Percentiles rank a stretch among this genome's conserved stretches.
phyloP scores from a whole-genome alignment of 768 basidiomycete genomes.

The Lactarius sanguifluus region DNA sequence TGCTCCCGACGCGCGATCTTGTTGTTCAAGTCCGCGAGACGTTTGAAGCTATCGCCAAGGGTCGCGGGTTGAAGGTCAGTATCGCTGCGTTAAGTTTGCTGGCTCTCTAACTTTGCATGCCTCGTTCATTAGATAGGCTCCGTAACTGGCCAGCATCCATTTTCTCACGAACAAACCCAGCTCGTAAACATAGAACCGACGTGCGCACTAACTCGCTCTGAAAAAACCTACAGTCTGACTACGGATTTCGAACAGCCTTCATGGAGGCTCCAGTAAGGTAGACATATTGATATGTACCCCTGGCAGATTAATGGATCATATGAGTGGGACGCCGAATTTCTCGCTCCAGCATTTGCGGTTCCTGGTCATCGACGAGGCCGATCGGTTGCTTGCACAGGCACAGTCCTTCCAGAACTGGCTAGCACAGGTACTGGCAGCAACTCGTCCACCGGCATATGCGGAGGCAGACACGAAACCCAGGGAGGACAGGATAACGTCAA shows the following conservation, averaged over 20 bases:
- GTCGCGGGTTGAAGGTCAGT: constrained; percentile 80
- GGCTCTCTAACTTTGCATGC: not conserved
- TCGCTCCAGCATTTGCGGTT: constrained; percentile 94
- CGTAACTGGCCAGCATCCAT: constrained; percentile 93
- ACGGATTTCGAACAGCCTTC: constrained; percentile 45
- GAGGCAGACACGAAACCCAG: constrained; percentile 7
- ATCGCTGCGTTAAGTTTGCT: not conserved
- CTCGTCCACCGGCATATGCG: constrained; percentile 39
- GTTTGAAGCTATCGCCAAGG: constrained; percentile 80
- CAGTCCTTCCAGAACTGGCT: constrained; percentile 98
- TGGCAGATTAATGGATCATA: constrained; percentile 91
- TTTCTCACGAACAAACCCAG: constrained; percentile 84
- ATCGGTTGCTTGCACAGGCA: constrained; percentile 89
- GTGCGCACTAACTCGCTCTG: constrained; percentile 41
- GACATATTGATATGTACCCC: constrained; percentile 97
- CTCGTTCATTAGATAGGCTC: constrained; percentile 53
- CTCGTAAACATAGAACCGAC: constrained; percentile 58
- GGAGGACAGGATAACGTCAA: not conserved
- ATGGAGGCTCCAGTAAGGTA: constrained; percentile 86
- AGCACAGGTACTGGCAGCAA: constrained; percentile 76
- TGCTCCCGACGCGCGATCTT: constrained; percentile 92
- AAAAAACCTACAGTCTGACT: not conserved
- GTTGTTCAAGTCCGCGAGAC: constrained; percentile 92
- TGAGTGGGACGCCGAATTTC: constrained; percentile 85
- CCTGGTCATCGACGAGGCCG: constrained; percentile 96